Base-by-base conservation (phyloP, 495 filamentous ascomycete genomes). In the Daldinia childiae region DNA sequence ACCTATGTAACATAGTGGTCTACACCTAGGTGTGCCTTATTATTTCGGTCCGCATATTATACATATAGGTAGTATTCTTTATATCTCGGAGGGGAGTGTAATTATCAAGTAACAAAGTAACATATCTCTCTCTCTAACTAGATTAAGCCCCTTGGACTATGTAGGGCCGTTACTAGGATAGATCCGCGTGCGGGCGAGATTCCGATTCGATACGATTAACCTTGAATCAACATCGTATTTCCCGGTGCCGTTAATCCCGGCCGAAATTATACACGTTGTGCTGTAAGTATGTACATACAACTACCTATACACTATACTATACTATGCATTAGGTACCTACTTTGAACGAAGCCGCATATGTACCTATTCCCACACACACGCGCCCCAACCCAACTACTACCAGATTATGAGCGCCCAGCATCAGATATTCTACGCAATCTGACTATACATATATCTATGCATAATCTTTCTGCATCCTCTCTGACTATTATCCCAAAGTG, bases 1-100 rank as follows among this genome's bases (percentile, higher is more conserved):
- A n/a, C n/a, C n/a, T n/a, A n/a, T n/a, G n/a, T n/a, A n/a, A n/a
- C n/a, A 50, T 50, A 57, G 26, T 34, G 63, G 63, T 59, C 41
- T 36, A 69, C 50, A 73, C 71, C 71, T 69, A 73, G 71, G 71
- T 73, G 62, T 69, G 62, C 30, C 17, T 56, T 58, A 61, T 59
- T 65, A 54, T 56, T 62, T 58, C 52, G 61, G 58, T 14, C 6
- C 32, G 55, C 57, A 60, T 71, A 56, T 24, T 34, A 34, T 11
- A 2, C 12, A 34, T 34, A n/a, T 57, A 30, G 4, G 55, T 64
- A 14, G 55, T 41, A 68, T 57, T 29, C 0, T 38, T 30, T 58
- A 62, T 61, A 58, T 12, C n/a, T 38, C 19, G 54, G 55, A 64
- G 34, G 34, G 34, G 34, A 36, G 34, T 36, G 34, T 14, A 24